Evolutionary conservation across 2,329 filamentous ascomycete genomes (phyloP), one percentile per base, ranked within the genome.

Genomic region (Alternaria panax): DNA sequence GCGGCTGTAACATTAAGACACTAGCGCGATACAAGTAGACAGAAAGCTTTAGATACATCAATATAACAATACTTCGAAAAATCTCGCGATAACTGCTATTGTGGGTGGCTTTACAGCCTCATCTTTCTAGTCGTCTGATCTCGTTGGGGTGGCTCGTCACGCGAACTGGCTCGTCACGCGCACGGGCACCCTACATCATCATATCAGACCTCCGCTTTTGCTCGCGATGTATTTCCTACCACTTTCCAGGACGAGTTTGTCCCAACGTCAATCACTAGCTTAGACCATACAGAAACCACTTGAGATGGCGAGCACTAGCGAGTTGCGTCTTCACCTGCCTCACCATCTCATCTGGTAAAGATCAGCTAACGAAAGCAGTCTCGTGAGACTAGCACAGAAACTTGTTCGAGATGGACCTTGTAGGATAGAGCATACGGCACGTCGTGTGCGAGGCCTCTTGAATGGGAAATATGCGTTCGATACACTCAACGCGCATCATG

Each of bases 361-460:
- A 34, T n/a, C 4, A 32, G 52, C 45, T 57, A 8, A 63, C 41
- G 46, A n/a, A n/a, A 32, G 5, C 50, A 81, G 79, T 63, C 75
- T 82, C 22, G 66, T 68, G 11, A 72, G 76, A 20, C 74, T 83
- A 22, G 80, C 80, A 52, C 68, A 78, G 60, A 79, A 76, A 52
- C 77, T 83, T 28, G 74, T 71, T 16, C 70, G 72, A 4, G 64
- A 80, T 20, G 81, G 81, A 0, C 80, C 80, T 1, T 62, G 71
- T 52, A 75, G 66, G 34, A 54, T 62, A 7, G 63, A 75, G 36
- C 48, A 43, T 11, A 76, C 75, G 4, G 57, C 69, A 2, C 71
- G 75, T 12, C 74, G 75, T 16, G 68, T 78, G 7, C 69, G 76
- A 43, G 74, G 69, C 7, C 60, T 75, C 2, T 69, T 78, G 28